These are phyloP conservation scores for Mycena amicta DNA, from an alignment of 768 basidiomycete species.

Conservation along the genomic window DNA sequence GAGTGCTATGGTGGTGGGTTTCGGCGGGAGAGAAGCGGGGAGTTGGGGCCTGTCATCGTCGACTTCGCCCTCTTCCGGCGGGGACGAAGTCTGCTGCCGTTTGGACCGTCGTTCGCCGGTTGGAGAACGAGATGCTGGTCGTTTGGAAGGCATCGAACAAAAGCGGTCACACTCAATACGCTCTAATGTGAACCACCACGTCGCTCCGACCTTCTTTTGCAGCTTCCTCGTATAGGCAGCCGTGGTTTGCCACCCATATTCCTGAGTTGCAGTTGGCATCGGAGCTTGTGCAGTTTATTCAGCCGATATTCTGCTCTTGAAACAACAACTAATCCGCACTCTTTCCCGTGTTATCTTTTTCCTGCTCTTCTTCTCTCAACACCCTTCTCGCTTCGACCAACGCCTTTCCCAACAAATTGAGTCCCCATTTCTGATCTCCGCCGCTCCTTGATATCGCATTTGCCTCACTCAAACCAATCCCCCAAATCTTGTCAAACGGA, in stretches of 20 bases:
- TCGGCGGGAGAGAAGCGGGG: slow-evolving; percentile 34
- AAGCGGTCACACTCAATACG: not conserved
- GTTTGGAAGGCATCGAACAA: slow-evolving; percentile 39
- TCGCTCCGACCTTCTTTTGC: no score
- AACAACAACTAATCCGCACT: no score
- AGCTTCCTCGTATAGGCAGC: no score
- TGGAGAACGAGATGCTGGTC: slow-evolving; percentile 59
- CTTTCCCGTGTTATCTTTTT: no score
- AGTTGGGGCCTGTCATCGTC: slow-evolving; percentile 50
- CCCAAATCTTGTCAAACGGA: slow-evolving; percentile 65
- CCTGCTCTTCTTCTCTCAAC: slow-evolving; percentile 33
- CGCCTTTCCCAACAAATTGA: slow-evolving; percentile 57
- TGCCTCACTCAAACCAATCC: slow-evolving; percentile 55
- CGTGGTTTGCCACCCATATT: no score
- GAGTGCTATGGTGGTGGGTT: slow-evolving; percentile 28
- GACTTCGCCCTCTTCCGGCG: slow-evolving; percentile 81
- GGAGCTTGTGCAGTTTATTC: no score
- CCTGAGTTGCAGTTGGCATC: no score
- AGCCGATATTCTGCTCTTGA: no score
- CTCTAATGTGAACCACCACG: no score
- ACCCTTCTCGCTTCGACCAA: slow-evolving; percentile 42
- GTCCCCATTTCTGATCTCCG: slow-evolving; percentile 49
- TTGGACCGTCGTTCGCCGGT: slow-evolving; percentile 54
- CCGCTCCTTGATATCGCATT: slow-evolving; percentile 42
- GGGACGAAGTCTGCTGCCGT: slow-evolving; percentile 58